Base-by-base conservation (phyloP, 2,329 filamentous ascomycete species). In the Kalaharituber pfeilii region DNA sequence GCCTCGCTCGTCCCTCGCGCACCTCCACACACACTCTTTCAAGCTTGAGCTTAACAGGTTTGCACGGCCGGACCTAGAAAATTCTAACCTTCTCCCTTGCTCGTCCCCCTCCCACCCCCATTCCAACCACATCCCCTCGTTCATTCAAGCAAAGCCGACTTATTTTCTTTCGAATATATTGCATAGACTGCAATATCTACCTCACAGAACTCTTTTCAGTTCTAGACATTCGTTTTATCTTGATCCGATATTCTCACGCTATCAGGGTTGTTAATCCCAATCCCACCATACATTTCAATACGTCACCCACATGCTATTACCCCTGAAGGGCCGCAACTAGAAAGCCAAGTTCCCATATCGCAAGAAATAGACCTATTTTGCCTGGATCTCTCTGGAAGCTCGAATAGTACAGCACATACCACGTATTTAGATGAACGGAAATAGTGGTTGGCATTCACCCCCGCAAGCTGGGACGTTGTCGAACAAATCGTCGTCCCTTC, bases 401-500 rank as follows among this genome's bases (percentile, higher is more conserved):
- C 33, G 15, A 39, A 15, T 39, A 2, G 33, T 36, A 36, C 30
- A 36, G n/a, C n/a, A 36, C n/a, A 36, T n/a, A 11, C 30, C 42
- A 25, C 15, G 42, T 22, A 47, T 13, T 22, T 47, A 47, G 42
- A 47, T 47, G 42, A 47, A 25, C 42, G 42, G 83, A 50, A 53
- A 42, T 47, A 59, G 42, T 54, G 58, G 53, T 36, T 58, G 55
- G 52, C 50, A 59, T 2, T 60, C 58, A 25, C 59, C 59, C 28
- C 59, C 59, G 13, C 53, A 55, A 22, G 51, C 72, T 59, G 76
- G 75, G 62, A 93, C 86, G 57, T 93, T 89, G 69, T 91, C 86
- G 59, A 94, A 86, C 60, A 93, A 91, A 69, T 87, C 86, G 26
- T 93, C 86, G 4, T 94, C 86, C 50, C 84, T 89, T 64, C 82